Evolutionary conservation across 192 early-diverging fungal genomes (phyloP).

Genomic region (Coemansia sp.): DNA sequence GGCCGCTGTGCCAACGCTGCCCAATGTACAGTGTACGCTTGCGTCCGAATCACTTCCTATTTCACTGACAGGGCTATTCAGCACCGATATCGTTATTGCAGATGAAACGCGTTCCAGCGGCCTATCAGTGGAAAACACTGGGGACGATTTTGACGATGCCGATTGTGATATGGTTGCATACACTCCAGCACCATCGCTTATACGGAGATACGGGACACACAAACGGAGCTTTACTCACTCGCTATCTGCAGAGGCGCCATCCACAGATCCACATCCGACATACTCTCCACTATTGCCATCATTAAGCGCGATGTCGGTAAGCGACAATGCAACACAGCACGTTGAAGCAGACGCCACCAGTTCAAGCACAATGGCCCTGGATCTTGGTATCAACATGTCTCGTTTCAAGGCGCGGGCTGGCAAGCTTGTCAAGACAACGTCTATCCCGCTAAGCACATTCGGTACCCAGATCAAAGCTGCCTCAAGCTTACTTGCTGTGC

Average conservation of each 20-base stretch:
- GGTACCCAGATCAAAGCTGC: conserved; percentile 10
- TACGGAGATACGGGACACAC: conserved; percentile 17
- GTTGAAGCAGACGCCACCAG: not conserved
- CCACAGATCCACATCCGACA: not conserved
- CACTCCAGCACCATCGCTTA: conserved; percentile 35
- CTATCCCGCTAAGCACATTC: conserved; percentile 41
- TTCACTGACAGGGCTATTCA: not conserved
- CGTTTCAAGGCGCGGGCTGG: conserved; percentile 27
- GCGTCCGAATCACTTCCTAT: not conserved
- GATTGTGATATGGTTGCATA: conserved; percentile 24
- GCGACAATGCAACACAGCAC: not conserved
- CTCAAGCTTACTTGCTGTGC: conserved; percentile 9
- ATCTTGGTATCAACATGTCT: conserved; percentile 10
- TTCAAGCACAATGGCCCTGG: not conserved
- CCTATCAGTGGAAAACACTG: not conserved
- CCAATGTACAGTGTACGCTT: not conserved
- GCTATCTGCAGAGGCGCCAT: not conserved
- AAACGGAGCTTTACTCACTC: not conserved
- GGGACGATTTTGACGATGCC: not conserved
- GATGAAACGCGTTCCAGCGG: not conserved
- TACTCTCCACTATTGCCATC: conserved; percentile 21
- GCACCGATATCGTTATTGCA: not conserved
- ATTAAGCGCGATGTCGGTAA: conserved; percentile 21
- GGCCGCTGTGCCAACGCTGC: too few species aligned
- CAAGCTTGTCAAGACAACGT: conserved; percentile 40